Evolutionary conservation across 2,329 filamentous ascomycete genomes (phyloP).

Genomic region (Xylariales sp.): DNA sequence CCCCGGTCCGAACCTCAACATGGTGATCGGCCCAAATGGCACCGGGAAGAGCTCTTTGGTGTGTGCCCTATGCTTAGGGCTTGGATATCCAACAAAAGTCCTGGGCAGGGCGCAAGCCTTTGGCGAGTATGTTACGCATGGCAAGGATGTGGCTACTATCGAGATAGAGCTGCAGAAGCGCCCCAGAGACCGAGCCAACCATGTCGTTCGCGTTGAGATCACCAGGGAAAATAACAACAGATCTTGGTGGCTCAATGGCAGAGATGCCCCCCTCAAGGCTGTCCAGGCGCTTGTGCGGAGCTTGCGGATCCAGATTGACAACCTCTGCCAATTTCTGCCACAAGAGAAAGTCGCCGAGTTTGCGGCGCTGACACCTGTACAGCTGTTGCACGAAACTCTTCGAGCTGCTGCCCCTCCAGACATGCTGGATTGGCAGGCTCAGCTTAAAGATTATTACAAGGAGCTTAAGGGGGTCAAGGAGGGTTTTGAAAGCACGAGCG

Average conservation of each 20-base stretch:
- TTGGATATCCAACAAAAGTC: conserved; percentile 78
- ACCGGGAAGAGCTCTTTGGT: conserved; percentile 97
- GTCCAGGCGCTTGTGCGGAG: conserved; percentile 64
- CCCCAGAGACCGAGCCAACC: conserved; percentile 58
- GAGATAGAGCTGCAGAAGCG: conserved; percentile 83
- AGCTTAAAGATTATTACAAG: conserved; percentile 66
- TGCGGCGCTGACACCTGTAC: conserved; percentile 74
- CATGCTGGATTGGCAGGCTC: conserved; percentile 73
- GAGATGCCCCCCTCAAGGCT: conserved; percentile 54
- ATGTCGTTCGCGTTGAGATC: conserved; percentile 71
- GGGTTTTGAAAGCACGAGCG: conserved; percentile 53
- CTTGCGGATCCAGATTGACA: conserved; percentile 93
- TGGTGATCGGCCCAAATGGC: conserved; percentile 98
- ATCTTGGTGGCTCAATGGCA: conserved; percentile 73
- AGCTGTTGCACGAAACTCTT: conserved; percentile 80
- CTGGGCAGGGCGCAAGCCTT: conserved; percentile 82
- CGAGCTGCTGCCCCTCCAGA: conserved; percentile 79
- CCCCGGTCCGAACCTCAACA: conserved; percentile 89
- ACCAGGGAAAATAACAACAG: conserved; percentile 76
- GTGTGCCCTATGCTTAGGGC: conserved; percentile 89
- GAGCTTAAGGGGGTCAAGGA: conserved; percentile 62
- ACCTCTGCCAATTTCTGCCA: conserved; percentile 93
- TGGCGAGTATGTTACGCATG: conserved; percentile 91
- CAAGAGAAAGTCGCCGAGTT: conserved; percentile 97
- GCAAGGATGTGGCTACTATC: conserved; percentile 69